These are phyloP conservation scores for Fonsecaea monophora DNA, from an alignment of 2,329 filamentous ascomycete species.

Conservation along the genomic window DNA sequence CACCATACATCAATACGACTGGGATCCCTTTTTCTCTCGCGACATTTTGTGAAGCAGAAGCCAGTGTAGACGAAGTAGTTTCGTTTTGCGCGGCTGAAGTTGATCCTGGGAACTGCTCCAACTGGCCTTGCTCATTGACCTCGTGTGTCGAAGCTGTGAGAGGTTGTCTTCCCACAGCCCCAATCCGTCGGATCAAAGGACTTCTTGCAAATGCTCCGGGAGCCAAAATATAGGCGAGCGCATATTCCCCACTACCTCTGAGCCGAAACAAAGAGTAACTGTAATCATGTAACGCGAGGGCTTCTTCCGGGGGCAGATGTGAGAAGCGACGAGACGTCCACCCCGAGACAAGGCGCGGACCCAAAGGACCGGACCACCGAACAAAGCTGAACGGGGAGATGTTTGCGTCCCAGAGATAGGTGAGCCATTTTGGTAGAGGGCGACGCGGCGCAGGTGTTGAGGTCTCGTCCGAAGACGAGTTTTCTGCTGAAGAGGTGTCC, in stretches of 20 bases:
- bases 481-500: slow-evolving; percentile 1
- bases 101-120: slow-evolving; percentile 34
- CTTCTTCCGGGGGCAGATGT: slow-evolving; percentile 80
- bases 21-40: slow-evolving; percentile 72
- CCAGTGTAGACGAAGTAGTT: slow-evolving; percentile 20
- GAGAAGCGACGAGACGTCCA: slow-evolving; percentile 95
- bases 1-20: slow-evolving; percentile 92
- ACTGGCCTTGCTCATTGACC: slow-evolving; percentile 1
- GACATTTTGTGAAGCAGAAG: slow-evolving; percentile 32
- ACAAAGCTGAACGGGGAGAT: slow-evolving; percentile 93
- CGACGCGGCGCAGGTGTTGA: slow-evolving; percentile 58
- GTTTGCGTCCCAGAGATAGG: slow-evolving; percentile 96
- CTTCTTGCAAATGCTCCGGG: slow-evolving; percentile 90
- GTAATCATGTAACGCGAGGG: slow-evolving; percentile 87
- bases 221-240: slow-evolving; percentile 87
- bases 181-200: slow-evolving; percentile 85
- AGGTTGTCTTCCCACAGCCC: slow-evolving; percentile 80
- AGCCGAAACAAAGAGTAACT: slow-evolving; percentile 93
- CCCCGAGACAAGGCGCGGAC: slow-evolving; percentile 88
- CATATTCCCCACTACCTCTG: slow-evolving; percentile 91
- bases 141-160: slow-evolving; percentile 42
- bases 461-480: slow-evolving; percentile 40
- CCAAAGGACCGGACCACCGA: slow-evolving; percentile 84
- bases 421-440: slow-evolving; percentile 82
- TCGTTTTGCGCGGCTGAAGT: slow-evolving; percentile 41